These are phyloP conservation scores for Candida qinlingensis DNA, from an alignment of 805 yeast genomes.

Conservation along the genomic window DNA sequence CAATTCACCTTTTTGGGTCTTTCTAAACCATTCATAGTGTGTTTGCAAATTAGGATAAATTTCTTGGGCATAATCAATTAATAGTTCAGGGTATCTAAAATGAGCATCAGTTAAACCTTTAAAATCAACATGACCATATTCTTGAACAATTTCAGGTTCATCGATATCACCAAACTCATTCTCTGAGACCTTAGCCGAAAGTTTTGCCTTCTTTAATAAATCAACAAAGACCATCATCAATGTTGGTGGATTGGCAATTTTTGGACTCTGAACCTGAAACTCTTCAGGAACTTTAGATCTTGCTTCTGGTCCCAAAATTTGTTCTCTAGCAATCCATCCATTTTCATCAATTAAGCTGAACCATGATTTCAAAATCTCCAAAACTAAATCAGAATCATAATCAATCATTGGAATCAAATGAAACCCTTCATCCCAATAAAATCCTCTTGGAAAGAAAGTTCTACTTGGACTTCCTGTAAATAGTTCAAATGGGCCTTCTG, in stretches of 20 bases:
- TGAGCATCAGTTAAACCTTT: conserved; percentile 45
- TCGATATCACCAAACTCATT: conserved; percentile 23
- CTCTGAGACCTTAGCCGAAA: conserved; percentile 3
- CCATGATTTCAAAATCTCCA: conserved; percentile 86
- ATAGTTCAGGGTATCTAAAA: conserved; percentile 51
- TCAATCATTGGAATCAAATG: conserved; percentile 78
- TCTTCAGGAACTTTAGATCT: conserved; percentile 81
- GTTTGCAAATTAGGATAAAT: conserved; percentile 72
- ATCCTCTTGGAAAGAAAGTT: conserved; percentile 93
- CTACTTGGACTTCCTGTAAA: conserved; percentile 88
- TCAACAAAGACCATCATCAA: conserved; percentile 67
- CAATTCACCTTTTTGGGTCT: conserved; percentile 70
- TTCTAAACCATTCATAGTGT: conserved; percentile 83
- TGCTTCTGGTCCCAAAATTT: conserved; percentile 87
- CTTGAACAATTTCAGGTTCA: conserved; percentile 26
- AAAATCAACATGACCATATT: conserved; percentile 20
- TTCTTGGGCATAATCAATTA: conserved; percentile 49
- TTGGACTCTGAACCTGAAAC: conserved; percentile 81
- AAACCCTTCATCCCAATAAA: conserved; percentile 98
- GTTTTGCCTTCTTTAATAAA: conserved; percentile 42
- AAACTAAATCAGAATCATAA: conserved; percentile 76
- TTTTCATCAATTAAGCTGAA: conserved; percentile 76
- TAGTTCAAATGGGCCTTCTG: conserved; percentile 73
- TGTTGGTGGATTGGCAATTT: conserved; percentile 94
- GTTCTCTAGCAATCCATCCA: conserved; percentile 98